Percentiles rank a stretch among this genome's conserved stretches.
Conservation (phyloP, 768 basidiomycete species). For the Asterophora lycoperdoides region DNA sequence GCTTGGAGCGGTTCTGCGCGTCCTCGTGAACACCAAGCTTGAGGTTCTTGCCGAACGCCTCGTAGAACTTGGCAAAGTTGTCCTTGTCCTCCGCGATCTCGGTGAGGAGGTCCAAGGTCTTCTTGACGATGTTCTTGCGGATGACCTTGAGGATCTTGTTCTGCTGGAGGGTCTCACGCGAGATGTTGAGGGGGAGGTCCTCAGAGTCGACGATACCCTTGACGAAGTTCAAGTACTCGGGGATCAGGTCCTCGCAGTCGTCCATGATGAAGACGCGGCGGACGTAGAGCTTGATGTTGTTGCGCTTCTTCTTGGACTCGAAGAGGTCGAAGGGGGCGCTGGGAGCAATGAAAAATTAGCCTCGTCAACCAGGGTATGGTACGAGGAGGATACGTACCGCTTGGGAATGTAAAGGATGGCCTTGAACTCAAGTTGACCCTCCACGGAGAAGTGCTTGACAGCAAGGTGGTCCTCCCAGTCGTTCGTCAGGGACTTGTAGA, state of each 20-base stretch:
- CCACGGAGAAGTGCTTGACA: constrained; percentile 99
- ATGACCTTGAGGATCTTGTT: constrained; percentile 99
- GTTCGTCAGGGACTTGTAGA: constrained; percentile 99
- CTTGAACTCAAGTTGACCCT: constrained; percentile 99
- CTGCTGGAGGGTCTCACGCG: constrained; percentile 98
- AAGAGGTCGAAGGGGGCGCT: constrained; percentile 99
- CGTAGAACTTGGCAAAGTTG: constrained; percentile 95
- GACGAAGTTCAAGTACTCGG: constrained; percentile 99
- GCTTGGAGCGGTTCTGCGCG: constrained; percentile 97
- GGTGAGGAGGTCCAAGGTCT: constrained; percentile 88
- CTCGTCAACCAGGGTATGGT: too few relatives aligned
- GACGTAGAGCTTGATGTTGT: constrained; percentile 99
- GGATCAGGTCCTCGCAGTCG: constrained; percentile 98
- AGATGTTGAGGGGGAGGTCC: constrained; percentile 99
- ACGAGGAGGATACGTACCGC: constrained; percentile 72
- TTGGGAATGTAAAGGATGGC: constrained; percentile 97
- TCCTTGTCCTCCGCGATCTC: constrained; percentile 99
- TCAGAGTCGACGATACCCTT: constrained; percentile 99
- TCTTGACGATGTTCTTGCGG: constrained; percentile 99
- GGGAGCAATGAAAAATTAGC: constrained; percentile 6
- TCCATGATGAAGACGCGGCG: constrained; percentile 99
- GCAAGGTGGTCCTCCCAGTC: constrained; percentile 99
- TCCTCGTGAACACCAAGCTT: constrained; percentile 99
- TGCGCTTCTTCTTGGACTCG: constrained; percentile 99
- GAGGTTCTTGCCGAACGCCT: constrained; percentile 98